Conservation (phyloP, 495 filamentous ascomycete genomes). For the Eremomyces bilateralis region DNA sequence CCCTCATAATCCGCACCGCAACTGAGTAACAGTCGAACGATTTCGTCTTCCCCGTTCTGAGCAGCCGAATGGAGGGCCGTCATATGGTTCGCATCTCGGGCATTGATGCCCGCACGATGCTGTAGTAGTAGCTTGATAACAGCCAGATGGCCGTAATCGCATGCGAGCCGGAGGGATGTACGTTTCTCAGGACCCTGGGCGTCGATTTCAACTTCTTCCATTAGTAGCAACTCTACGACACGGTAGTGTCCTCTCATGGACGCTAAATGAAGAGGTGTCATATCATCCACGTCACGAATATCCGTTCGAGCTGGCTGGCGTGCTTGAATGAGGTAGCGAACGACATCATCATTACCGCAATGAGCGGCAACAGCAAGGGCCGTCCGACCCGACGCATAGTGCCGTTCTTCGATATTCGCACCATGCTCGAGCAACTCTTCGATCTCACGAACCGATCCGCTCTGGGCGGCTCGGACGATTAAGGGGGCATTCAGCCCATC, state of each 20-base stretch:
- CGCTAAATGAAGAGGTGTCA: constrained; percentile 25
- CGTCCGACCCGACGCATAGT: constrained; percentile 19
- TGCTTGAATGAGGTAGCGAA: constrained; percentile 20
- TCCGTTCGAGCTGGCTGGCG: constrained; percentile 21
- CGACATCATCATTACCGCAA: constrained; percentile 24
- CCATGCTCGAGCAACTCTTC: constrained; percentile 21
- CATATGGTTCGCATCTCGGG: constrained; percentile 19
- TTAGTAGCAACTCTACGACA: constrained; percentile 19
- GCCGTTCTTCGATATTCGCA: constrained; percentile 20
- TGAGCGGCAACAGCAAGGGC: constrained; percentile 27
- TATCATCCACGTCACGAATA: constrained; percentile 17
- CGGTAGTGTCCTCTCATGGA: constrained; percentile 22
- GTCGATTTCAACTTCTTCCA: constrained; percentile 17
- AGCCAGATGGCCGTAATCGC: constrained; percentile 14
- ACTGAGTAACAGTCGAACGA: constrained; percentile 17
- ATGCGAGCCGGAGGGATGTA: constrained; percentile 22
- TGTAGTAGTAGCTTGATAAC: constrained; percentile 8
- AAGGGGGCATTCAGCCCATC: constrained; percentile 18
- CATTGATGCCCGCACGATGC: constrained; percentile 19
- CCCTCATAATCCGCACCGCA: constrained; percentile 23
- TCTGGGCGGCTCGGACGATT: constrained; percentile 23
- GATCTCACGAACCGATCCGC: constrained; percentile 20
- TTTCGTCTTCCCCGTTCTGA: constrained; percentile 18
- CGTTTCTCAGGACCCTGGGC: constrained; percentile 14
- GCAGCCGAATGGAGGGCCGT: constrained; percentile 23